Percentiles rank a stretch among this genome's conserved stretches.
Evolutionary conservation across 495 filamentous ascomycete genomes (phyloP).

Genomic region (Lepraria neglecta): DNA sequence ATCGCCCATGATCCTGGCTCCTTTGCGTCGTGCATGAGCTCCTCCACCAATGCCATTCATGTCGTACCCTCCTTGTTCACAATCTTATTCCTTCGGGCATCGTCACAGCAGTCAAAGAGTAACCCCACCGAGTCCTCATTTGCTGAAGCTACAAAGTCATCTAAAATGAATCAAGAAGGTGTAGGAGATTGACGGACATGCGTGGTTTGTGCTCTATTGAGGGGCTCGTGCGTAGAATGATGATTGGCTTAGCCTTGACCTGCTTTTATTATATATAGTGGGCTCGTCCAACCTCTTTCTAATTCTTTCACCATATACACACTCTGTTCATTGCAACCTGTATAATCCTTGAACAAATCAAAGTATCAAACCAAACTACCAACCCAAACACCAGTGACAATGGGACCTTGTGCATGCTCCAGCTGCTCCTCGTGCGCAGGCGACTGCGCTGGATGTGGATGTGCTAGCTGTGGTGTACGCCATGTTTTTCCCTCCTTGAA

Average conservation of each 20-base stretch:
- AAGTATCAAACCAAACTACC: not conserved
- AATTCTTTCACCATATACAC: not conserved
- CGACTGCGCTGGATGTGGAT: slow-evolving; percentile 23
- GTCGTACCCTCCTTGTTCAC: too few relatives aligned
- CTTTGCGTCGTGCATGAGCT: too few relatives aligned
- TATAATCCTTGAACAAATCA: not conserved
- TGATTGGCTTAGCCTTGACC: too few relatives aligned
- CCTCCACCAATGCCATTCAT: too few relatives aligned
- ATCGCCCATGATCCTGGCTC: too few relatives aligned
- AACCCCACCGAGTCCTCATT: too few relatives aligned
- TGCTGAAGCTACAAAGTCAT: too few relatives aligned
- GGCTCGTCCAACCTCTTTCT: not conserved
- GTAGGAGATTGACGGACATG: not conserved
- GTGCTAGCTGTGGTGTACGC: slow-evolving; percentile 25
- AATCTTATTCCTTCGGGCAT: too few relatives aligned
- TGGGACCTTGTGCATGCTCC: slow-evolving; percentile 22
- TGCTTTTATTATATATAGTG: not conserved
- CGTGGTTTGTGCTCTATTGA: not conserved
- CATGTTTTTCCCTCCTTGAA: not conserved
- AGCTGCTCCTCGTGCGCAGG: slow-evolving; percentile 17
- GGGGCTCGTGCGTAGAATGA: not conserved
- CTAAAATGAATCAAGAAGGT: too few relatives aligned
- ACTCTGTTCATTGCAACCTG: not conserved
- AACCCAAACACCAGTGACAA: slow-evolving; percentile 3
- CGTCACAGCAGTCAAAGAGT: too few relatives aligned